Base-by-base conservation (phyloP, 140 eudicot genomes). In the Artemisia princeps region DNA sequence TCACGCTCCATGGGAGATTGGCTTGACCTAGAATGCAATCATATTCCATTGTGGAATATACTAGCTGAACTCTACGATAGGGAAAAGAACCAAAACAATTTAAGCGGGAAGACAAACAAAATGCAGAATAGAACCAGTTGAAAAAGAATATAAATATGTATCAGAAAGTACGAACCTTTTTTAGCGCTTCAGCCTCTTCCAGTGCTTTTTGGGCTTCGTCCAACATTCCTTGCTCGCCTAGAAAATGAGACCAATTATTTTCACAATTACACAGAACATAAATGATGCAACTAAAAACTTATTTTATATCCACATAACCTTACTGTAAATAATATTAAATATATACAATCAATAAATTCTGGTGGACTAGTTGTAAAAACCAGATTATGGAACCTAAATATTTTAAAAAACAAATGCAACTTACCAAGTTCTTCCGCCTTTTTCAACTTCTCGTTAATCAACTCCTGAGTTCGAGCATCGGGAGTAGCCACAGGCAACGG, bases 121-220 rank as follows among this genome's bases (percentile, higher is more conserved):
- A 3, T 68, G 12, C 44, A 60, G 16, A 16, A 15, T 37, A 16
- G 11, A 11, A 28, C 61, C 0, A 6, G 48, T 22, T 37, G 65
- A 16, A 26, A 44, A n/a, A 45, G 15, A 63, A 15, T 16, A 76
- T 48, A 33, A 24, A 24, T 24, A 10, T 26, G 26, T 40, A 46
- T 20, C 15, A 65, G 23, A 30, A 64, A 67, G 26, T 9, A 17
- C 19, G 30, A 84, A 92, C 98, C 98, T 88, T 92, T 80, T 85
- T 92, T 12, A 91, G 95, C 51, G 95, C 97, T 83, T 91, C 97
- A 15, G 97, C 97, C 77, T 91, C 97, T 79, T 91, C 97, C 68
- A 91, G 77, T 60, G 86, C 86, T 69, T 83, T 91, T 64, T 91
- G 94, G 68, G 97, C 97, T 80, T 87, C 97, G 76, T 91, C 97